Base-by-base conservation (phyloP, 345 rosid genomes). In the Sonneratia alba region DNA sequence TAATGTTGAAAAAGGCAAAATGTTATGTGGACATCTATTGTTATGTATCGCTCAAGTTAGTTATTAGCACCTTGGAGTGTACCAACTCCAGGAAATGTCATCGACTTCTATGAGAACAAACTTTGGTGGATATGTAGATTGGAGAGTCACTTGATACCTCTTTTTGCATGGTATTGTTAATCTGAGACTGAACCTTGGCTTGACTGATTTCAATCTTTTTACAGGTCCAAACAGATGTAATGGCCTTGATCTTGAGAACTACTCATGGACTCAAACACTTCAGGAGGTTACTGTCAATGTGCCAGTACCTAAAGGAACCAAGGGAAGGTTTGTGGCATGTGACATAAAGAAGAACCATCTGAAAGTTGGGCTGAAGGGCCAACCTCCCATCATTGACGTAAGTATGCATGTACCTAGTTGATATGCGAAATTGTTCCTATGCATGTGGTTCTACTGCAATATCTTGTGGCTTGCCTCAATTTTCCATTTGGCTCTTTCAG, bases 191-290 rank as follows among this genome's bases (percentile, higher is more conserved):
- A 21, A 8, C 6, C 32, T n/a, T 22, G n/a, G 63, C 16, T 62
- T 27, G 19, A 34, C 66, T 27, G 7, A 7, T 3, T 62, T 62
- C 66, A 62, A 62, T 34, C 18, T 12, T 22, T 36, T 49, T 36
- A 47, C 91, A 94, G 97, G 73, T 75, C 97, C 96, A 68, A 94
- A 94, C 79, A 86, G 80, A 48, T 97, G 96, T 36, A 91, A 90
- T 72, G 97, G 97, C 45, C 91, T 91, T 79, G 97, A 94, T 76
- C 79, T 94, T 67, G 97, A 94, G 69, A 85, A 84, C 0, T 89
- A 94, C 78, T 90, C 93, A n/a, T 94, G 98, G 98, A 87, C 89
- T 36, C 98, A 94, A 76, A 84, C 85, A 55, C 86, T 94, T 42
- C 91, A 87, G 65, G 98, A 91, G 88, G 92, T 94, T 24, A 84